A percentile compares a stretch with the other conserved stretches of the same genome.
phyloP scores from a whole-genome alignment of 306 rosid genomes.

The Dicorynia guianensis region DNA sequence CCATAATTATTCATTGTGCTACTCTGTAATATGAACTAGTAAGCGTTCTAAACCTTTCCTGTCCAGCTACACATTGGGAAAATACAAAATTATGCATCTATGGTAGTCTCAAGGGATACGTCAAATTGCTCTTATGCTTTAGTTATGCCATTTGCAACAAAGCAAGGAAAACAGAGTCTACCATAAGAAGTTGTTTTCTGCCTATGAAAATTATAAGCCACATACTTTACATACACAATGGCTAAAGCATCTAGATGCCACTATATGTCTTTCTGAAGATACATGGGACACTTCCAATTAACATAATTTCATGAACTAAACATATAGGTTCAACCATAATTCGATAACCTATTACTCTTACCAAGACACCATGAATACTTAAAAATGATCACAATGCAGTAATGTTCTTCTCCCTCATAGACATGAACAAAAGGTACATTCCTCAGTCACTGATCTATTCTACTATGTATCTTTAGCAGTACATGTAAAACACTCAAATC shows the following conservation, averaged over 20 bases:
- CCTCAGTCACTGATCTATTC: background rate
- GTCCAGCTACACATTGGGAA: constrained; percentile 69
- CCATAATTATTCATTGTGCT: constrained; percentile 89
- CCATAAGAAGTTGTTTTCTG: constrained; percentile 11
- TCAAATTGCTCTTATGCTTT: constrained; percentile 2
- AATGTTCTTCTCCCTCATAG: background rate
- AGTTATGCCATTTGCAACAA: constrained; percentile 26
- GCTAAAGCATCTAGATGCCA: background rate
- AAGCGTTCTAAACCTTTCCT: constrained; percentile 85
- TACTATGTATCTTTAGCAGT: background rate
- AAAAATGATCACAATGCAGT: too few species aligned
- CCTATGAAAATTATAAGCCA: background rate
- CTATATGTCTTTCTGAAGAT: background rate
- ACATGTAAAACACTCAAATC: background rate
- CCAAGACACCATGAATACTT: too few species aligned
- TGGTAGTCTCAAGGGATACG: constrained; percentile 11
- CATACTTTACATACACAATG: background rate
- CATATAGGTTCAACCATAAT: background rate
- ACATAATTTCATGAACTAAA: constrained; percentile 2
- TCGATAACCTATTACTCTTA: background rate
- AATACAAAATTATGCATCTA: constrained; percentile 20
- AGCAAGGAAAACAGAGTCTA: background rate
- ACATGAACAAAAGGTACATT: background rate
- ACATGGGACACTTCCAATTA: background rate
- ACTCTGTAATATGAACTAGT: constrained; percentile 93